Conservation (phyloP, 495 filamentous ascomycete species). For the Penicillium mononematosum region DNA sequence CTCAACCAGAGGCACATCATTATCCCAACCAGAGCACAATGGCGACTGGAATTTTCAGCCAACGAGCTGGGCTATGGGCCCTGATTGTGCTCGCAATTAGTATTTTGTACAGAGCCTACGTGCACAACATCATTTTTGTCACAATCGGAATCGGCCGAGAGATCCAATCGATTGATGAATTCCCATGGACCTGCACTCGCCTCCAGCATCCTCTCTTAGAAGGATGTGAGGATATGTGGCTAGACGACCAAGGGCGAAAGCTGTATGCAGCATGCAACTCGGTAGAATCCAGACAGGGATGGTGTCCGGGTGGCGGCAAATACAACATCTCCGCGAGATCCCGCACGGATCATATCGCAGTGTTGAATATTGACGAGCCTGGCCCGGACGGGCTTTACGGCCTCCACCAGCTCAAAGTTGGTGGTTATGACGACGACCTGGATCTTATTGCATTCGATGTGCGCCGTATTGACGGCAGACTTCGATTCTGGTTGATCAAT, state of each 20-base stretch:
- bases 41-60: not conserved
- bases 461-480: not conserved
- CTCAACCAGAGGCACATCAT: not conserved
- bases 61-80: not conserved
- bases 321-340: conserved; percentile 24
- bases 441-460: not conserved
- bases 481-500: not conserved
- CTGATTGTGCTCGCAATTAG: not conserved
- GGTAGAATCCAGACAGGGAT: not conserved
- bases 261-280: not conserved
- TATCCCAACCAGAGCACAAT: not conserved
- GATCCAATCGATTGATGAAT: conserved; percentile 31
- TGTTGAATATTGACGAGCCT: conserved; percentile 33
- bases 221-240: conserved; percentile 43
- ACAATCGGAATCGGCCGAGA: conserved; percentile 20
- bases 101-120: not conserved
- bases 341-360: conserved; percentile 31
- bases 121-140: not conserved
- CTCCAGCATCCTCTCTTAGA: conserved; percentile 35
- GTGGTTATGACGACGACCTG: not conserved
- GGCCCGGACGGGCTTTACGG: conserved; percentile 24
- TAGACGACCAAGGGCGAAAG: conserved; percentile 32
- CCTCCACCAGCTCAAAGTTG: conserved; percentile 18
- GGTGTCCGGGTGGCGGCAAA: conserved; percentile 5
- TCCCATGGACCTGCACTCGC: conserved; percentile 29